Percentiles rank a stretch among this genome's conserved stretches.
These are phyloP conservation scores for Cerrena zonata DNA, from an alignment of 1,284 basidiomycete genomes.

Conservation along the genomic window DNA sequence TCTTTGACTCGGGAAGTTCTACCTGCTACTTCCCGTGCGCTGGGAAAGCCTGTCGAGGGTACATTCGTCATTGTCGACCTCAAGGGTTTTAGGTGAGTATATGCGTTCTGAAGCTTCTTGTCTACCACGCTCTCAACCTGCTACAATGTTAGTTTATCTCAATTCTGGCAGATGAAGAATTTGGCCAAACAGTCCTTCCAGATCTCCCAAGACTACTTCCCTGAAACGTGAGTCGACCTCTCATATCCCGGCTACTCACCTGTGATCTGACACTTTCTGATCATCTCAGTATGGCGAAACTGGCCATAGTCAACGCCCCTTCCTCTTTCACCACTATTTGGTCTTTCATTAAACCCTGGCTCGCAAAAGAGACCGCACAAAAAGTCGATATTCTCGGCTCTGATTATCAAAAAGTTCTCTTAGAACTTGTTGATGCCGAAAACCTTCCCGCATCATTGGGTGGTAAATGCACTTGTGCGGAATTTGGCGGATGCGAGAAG, in stretches of 20 bases:
- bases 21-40: constrained; percentile 53
- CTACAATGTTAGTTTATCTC: constrained; percentile 39
- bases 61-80: constrained; percentile 63
- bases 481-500: constrained; percentile 50
- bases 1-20: constrained; percentile 57
- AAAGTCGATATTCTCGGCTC: constrained; percentile 60
- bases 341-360: constrained; percentile 61
- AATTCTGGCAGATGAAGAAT: constrained; percentile 71
- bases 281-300: constrained; percentile 53
- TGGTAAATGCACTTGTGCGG: constrained; percentile 50
- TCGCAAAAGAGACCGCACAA: constrained; percentile 62
- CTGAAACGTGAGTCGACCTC: constrained; percentile 53
- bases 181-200: constrained; percentile 57
- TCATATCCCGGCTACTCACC: background rate
- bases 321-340: constrained; percentile 66
- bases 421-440: constrained; percentile 53
- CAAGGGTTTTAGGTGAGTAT: constrained; percentile 56
- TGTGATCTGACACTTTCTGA: background rate
- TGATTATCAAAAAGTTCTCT: constrained; percentile 49
- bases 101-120: background rate
- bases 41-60: constrained; percentile 44
- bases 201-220: constrained; percentile 70
- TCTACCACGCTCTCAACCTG: background rate
- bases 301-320: constrained; percentile 66
- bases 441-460: constrained; percentile 40